phyloP scores from a whole-genome alignment of 2,329 filamentous ascomycete species.

The Aspergillus sp. region DNA sequence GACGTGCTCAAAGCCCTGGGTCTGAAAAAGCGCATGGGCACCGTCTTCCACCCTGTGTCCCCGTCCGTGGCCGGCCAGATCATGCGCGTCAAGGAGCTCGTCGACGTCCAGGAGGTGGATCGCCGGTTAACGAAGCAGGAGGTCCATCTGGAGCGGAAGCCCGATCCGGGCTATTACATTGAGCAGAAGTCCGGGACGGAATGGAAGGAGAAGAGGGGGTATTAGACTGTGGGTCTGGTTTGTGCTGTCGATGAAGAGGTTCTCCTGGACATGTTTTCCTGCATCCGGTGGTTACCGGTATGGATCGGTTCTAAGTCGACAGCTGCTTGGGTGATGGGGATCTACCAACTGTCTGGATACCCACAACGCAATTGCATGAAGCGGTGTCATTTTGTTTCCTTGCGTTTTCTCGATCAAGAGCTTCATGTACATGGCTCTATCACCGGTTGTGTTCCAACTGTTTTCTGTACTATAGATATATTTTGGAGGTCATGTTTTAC shows the following conservation, averaged over 20 bases:
- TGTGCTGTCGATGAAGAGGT: background rate
- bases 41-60: constrained; percentile 84
- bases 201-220: constrained; percentile 12
- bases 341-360: background rate
- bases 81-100: constrained; percentile 90
- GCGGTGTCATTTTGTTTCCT: constrained; percentile 12
- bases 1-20: constrained; percentile 83
- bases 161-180: constrained; percentile 77
- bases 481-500: constrained; percentile 8
- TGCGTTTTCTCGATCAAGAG: background rate
- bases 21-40: constrained; percentile 77
- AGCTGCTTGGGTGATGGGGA: too few relatives aligned
- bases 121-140: constrained; percentile 62
- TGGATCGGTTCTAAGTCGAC: too few relatives aligned
- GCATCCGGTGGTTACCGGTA: too few relatives aligned
- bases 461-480: constrained; percentile 14
- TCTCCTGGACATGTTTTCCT: background rate
- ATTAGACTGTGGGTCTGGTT: constrained; percentile 1
- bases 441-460: background rate
- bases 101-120: constrained; percentile 77
- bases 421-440: background rate
- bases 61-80: constrained; percentile 84
- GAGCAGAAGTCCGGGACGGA: constrained; percentile 54
- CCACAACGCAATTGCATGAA: constrained; percentile 15
- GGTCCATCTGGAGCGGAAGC: constrained; percentile 69